Percentiles rank a stretch among this genome's conserved stretches.
Evolutionary conservation across 768 basidiomycete species (phyloP).

Genomic region (Russula compacta): DNA sequence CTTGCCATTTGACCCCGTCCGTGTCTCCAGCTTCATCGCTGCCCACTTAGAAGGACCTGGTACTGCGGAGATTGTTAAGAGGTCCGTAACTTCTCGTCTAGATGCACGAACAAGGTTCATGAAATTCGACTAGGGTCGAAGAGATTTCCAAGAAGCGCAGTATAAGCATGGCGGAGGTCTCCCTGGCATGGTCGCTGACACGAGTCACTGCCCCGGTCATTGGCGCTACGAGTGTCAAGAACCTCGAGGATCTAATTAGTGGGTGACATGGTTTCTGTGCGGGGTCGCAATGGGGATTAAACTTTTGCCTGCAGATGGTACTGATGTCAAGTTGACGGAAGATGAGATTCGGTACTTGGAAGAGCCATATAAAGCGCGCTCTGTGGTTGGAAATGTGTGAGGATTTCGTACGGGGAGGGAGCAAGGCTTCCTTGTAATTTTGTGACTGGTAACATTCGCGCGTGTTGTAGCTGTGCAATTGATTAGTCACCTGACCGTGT

Average conservation of each 20-base stretch:
- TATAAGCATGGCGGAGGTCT: slow-evolving; percentile 35
- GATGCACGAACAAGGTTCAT: neutral
- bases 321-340: slow-evolving; percentile 8
- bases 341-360: slow-evolving; percentile 15
- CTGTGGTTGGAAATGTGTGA: slow-evolving; percentile 1
- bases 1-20: neutral
- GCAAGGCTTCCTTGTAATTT: too few species aligned
- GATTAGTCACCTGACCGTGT: neutral
- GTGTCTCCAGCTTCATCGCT: neutral
- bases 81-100: neutral
- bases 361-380: slow-evolving; percentile 16
- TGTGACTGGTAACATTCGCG: neutral
- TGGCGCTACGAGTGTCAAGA: slow-evolving; percentile 13
- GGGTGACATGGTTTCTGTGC: neutral
- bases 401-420: neutral
- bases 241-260: slow-evolving; percentile 17
- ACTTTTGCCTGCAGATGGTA: neutral
- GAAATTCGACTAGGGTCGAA: slow-evolving; percentile 27
- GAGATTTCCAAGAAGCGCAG: slow-evolving; percentile 32
- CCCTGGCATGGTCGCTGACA: slow-evolving; percentile 28
- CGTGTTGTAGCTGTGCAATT: neutral
- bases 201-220: slow-evolving; percentile 9
- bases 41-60: neutral
- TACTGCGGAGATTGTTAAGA: slow-evolving; percentile 14
- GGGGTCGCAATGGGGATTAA: neutral